Conservation (phyloP, 2,329 filamentous ascomycete species). For the Xylariaceae sp. region DNA sequence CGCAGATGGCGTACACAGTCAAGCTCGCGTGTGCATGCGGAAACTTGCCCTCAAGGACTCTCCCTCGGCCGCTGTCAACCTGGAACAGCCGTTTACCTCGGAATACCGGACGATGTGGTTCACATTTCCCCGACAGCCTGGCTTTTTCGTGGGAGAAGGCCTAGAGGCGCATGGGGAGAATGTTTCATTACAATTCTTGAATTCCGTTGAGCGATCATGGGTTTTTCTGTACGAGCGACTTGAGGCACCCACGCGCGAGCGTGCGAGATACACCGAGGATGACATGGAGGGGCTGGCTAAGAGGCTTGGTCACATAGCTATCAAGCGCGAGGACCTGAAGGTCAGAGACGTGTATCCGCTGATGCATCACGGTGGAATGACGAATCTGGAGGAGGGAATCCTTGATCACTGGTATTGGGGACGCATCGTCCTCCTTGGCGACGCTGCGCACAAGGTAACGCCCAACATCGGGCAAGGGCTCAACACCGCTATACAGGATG, state of each 20-base stretch:
- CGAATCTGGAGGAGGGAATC: conserved; percentile 13
- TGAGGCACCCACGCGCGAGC: background rate
- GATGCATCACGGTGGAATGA: conserved; percentile 8
- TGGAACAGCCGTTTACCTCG: conserved; percentile 8
- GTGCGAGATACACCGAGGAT: background rate
- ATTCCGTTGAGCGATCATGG: background rate
- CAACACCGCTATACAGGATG: conserved; percentile 12
- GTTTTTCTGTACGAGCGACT: background rate
- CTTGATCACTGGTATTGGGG: conserved; percentile 11
- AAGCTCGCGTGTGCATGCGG: conserved; percentile 9
- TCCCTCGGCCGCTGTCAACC: conserved; percentile 3
- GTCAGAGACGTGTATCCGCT: conserved; percentile 8
- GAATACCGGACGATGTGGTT: conserved; percentile 6
- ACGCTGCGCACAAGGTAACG: conserved; percentile 15
- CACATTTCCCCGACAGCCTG: background rate
- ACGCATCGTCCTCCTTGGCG: conserved; percentile 14
- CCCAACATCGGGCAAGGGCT: conserved; percentile 12
- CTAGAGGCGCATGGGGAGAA: background rate
- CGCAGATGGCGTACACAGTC: conserved; percentile 14
- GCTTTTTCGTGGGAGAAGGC: conserved; percentile 2
- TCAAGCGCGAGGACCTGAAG: background rate
- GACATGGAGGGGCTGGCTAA: background rate
- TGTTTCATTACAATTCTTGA: background rate
- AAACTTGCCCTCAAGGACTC: conserved; percentile 4
- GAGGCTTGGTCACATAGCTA: background rate